Evolutionary conservation across 2,329 filamentous ascomycete species (phyloP), one percentile per base, ranked within the genome.

Genomic region (Zymoseptoria passerinii): DNA sequence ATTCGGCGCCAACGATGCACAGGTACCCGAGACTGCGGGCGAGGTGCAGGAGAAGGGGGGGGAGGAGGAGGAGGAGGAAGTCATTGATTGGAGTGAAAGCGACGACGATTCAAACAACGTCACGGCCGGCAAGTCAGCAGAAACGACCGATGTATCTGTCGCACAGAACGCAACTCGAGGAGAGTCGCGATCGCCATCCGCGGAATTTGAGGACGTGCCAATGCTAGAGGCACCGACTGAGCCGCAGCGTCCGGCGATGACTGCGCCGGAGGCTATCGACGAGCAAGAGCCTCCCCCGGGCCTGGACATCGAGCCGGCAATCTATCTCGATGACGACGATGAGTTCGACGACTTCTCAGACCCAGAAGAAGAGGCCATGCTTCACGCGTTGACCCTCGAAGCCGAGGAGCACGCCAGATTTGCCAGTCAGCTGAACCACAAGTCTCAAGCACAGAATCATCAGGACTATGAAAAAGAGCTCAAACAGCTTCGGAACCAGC

Each of bases 371-470:
- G 92, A 92, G 70, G 91, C 96, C 66, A 80, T 99, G 6, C 81
- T 97, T 57, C 84, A 83, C 6, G 90, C 92, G 65, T 84, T 99
- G 66, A 92, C 90, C 0, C 84, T 87, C 27, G 95, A 99, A 78
- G 90, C 89, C 1, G 90, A 96, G 74, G 94, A 96, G 67, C 92
- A 99, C 69, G 91, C 89, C 3, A 86, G 92, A 5, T 99, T 99
- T 70, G 90, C 92, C 1, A 92, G 89, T 63, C 85, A 88, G 52
- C 80, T 99, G 9, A 96, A 95, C 72, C 83, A 89, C 68, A 88
- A 88, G 63, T 81, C 87, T 0, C 80, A 84, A 18, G 76, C 78
- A 3, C 83, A 92, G 65, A 90, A 87, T 65, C 83, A 84, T 29
- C 83, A 86, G 50, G 86, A 92, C 51, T 97, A 95, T 70, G 92